phyloP scores from a whole-genome alignment of 352 stramenopile species.

The Halophytophthora polymorphica region DNA sequence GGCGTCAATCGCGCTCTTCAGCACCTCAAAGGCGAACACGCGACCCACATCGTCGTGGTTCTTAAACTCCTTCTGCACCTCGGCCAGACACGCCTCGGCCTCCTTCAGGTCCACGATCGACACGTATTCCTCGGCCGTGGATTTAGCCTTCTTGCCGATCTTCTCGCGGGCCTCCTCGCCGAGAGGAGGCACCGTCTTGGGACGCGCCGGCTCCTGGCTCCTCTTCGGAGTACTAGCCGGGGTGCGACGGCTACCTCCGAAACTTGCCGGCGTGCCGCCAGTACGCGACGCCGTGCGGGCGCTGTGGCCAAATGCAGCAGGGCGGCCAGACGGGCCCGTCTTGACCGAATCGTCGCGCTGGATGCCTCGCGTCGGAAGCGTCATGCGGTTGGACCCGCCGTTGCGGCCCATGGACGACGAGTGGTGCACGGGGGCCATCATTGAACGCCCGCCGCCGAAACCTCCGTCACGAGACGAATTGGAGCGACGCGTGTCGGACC shows the following conservation, averaged over 20 bases:
- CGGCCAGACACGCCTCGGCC: constrained; percentile 56
- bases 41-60: constrained; percentile 50
- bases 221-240: constrained; percentile 26
- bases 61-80: constrained; percentile 68
- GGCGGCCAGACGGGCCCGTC: constrained; percentile 51
- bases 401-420: constrained; percentile 49
- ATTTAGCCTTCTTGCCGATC: constrained; percentile 77
- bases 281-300: constrained; percentile 10
- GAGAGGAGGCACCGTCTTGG: constrained; percentile 35
- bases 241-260: constrained; percentile 18
- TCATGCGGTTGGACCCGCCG: constrained; percentile 35
- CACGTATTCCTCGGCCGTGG: constrained; percentile 75
- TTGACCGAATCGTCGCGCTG: constrained; percentile 65
- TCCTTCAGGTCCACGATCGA: constrained; percentile 69
- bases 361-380: constrained; percentile 36
- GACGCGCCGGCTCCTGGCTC: constrained; percentile 24
- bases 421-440: constrained; percentile 57
- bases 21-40: constrained; percentile 56
- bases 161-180: constrained; percentile 60
- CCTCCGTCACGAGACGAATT: constrained; percentile 63
- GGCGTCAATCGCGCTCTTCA: constrained; percentile 64
- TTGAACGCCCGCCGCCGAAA: constrained; percentile 38
- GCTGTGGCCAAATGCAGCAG: constrained; percentile 38
- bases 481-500: constrained; percentile 37
- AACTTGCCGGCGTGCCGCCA: constrained; percentile 33